These are phyloP conservation scores for Posidonia oceanica DNA, from an alignment of 116 monocot genomes.

Conservation along the genomic window DNA sequence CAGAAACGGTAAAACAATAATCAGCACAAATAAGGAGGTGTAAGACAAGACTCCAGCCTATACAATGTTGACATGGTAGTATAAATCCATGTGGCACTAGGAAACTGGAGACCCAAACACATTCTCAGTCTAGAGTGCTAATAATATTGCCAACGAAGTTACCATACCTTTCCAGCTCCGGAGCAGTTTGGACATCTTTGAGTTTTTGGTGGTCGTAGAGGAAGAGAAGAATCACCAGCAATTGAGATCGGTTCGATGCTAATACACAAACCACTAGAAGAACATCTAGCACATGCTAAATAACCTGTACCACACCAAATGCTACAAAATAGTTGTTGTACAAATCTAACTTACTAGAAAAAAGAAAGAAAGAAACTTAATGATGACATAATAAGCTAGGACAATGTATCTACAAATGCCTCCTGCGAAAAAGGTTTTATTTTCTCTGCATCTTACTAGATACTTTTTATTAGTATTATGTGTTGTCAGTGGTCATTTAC, in stretches of 20 bases:
- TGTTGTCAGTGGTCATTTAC: too few species aligned
- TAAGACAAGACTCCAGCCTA: too few species aligned
- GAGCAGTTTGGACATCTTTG: conserved; percentile 69
- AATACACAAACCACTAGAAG: conserved; percentile 42
- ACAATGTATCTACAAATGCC: not conserved
- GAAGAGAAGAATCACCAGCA: conserved; percentile 18
- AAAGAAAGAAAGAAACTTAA: too few species aligned
- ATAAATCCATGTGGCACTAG: too few species aligned
- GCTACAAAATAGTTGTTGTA: not conserved
- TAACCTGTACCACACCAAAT: conserved; percentile 34
- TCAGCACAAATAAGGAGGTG: too few species aligned
- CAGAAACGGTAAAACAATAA: too few species aligned
- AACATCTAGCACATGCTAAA: conserved; percentile 78
- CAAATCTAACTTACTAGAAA: not conserved
- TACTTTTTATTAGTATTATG: too few species aligned
- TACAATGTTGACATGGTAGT: too few species aligned
- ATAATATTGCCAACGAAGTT: too few species aligned
- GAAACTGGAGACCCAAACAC: too few species aligned
- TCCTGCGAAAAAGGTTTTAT: not conserved
- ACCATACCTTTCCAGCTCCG: conserved; percentile 68
- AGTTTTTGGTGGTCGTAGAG: conserved; percentile 37
- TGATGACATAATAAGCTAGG: not conserved
- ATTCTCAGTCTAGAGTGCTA: too few species aligned
- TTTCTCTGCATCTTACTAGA: not conserved
- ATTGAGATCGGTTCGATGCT: conserved; percentile 36